Percentiles rank a stretch among this genome's conserved stretches.
Evolutionary conservation across 1,139 yeast genomes (phyloP).

Genomic region (Suhomyces wounanorum): DNA sequence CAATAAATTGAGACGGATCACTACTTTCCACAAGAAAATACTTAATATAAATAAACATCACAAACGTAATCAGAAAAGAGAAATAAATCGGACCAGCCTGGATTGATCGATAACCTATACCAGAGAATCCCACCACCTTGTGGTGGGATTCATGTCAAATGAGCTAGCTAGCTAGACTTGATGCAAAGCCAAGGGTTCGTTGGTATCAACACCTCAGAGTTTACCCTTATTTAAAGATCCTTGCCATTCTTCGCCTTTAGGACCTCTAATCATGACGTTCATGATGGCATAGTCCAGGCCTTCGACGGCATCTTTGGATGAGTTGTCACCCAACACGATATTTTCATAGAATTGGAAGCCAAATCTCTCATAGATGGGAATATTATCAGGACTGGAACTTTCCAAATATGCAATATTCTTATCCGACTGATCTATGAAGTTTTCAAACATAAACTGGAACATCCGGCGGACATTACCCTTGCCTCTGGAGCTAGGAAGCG

Average conservation of each 20-base stretch:
- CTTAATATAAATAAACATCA: background rate
- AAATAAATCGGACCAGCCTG: constrained; percentile 1
- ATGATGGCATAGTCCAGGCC: constrained; percentile 54
- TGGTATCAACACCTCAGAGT: constrained; percentile 1
- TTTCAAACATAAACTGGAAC: constrained; percentile 56
- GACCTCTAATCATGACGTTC: constrained; percentile 60
- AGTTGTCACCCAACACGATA: constrained; percentile 49
- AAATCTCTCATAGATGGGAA: constrained; percentile 59
- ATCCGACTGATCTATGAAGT: constrained; percentile 49
- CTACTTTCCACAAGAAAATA: background rate
- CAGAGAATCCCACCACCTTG: background rate
- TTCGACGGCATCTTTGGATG: constrained; percentile 31
- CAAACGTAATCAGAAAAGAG: background rate
- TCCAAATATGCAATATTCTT: constrained; percentile 55
- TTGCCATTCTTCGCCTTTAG: constrained; percentile 44
- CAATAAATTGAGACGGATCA: too few relatives aligned
- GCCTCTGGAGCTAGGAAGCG: constrained; percentile 60
- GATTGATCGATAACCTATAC: background rate
- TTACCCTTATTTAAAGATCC: constrained; percentile 20
- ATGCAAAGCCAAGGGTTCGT: background rate
- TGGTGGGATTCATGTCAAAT: background rate
- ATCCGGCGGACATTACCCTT: constrained; percentile 65
- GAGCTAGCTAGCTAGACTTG: background rate
- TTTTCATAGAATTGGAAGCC: constrained; percentile 56
- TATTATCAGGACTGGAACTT: constrained; percentile 53